Percentiles rank a stretch among this genome's conserved stretches.
Evolutionary conservation across 2,329 filamentous ascomycete species (phyloP).

Genomic region (Fusarium nematophilum): DNA sequence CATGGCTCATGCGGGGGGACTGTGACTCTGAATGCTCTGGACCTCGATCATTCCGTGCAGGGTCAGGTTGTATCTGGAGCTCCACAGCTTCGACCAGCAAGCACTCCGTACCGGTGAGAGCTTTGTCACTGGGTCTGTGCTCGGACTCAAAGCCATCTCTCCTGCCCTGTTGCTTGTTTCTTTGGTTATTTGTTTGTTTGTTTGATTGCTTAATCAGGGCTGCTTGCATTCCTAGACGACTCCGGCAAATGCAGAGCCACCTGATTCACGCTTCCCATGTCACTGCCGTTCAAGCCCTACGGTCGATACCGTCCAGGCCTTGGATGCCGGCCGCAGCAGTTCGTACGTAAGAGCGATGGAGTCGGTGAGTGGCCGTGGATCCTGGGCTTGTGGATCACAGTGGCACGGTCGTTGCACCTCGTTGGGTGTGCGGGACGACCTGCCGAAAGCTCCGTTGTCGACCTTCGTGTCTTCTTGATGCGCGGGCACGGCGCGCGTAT

Average conservation of each 20-base stretch:
- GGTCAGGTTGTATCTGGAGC: too few species aligned
- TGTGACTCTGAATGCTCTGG: too few species aligned
- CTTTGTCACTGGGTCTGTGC: too few species aligned
- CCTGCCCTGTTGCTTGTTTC: too few species aligned
- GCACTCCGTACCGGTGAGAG: too few species aligned
- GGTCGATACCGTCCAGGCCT: conserved; percentile 23
- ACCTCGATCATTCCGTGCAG: too few species aligned
- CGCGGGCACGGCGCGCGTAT: conserved; percentile 30
- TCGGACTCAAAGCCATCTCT: too few species aligned
- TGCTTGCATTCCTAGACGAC: neutral
- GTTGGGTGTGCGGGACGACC: conserved; percentile 34
- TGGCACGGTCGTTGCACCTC: conserved; percentile 34
- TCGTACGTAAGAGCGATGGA: conserved; percentile 40
- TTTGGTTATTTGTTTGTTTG: too few species aligned
- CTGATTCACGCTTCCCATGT: conserved; percentile 11
- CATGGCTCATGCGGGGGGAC: too few species aligned
- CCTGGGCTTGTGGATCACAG: conserved; percentile 36
- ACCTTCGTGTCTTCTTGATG: conserved; percentile 18
- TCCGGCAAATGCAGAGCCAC: conserved; percentile 11
- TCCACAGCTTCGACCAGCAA: too few species aligned
- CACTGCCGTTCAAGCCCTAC: conserved; percentile 23
- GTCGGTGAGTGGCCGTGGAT: conserved; percentile 44
- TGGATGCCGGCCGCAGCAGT: conserved; percentile 35
- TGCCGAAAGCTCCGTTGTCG: conserved; percentile 31
- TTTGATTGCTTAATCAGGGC: too few species aligned